These are phyloP conservation scores for Starmerella sp. DNA, from an alignment of 805 yeast species.

Conservation along the genomic window DNA sequence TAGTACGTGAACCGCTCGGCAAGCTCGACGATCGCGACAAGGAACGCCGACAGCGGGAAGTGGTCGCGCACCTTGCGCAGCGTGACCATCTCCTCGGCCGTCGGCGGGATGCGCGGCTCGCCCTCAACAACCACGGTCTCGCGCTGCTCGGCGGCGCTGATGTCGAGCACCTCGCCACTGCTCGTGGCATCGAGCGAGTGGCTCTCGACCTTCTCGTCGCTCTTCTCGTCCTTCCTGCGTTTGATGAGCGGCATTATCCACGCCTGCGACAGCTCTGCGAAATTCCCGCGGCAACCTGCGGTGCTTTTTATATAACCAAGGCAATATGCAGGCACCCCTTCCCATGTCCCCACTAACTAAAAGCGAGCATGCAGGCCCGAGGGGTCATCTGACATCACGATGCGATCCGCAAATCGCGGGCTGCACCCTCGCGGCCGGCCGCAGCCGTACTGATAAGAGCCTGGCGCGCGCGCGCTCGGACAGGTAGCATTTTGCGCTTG, in stretches of 20 bases:
- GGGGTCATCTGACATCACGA: not conserved
- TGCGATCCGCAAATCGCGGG: too few species aligned
- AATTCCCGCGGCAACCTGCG: not conserved
- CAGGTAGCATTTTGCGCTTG: too few species aligned
- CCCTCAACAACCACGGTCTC: not conserved
- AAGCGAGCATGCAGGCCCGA: not conserved
- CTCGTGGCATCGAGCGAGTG: not conserved
- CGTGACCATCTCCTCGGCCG: conserved; percentile 42
- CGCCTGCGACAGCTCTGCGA: too few species aligned
- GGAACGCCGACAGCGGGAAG: conserved; percentile 47
- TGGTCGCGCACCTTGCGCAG: conserved; percentile 43
- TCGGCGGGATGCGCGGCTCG: conserved; percentile 30
- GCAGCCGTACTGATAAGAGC: not conserved
- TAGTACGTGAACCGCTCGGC: conserved; percentile 75
- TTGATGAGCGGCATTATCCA: not conserved
- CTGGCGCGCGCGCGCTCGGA: not conserved
- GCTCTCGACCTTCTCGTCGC: conserved; percentile 3
- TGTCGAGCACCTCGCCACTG: not conserved
- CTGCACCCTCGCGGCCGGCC: too few species aligned
- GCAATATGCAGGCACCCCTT: not conserved
- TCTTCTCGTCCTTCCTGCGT: not conserved
- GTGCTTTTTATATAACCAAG: not conserved
- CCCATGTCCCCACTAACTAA: not conserved
- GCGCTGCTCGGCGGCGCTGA: not conserved
- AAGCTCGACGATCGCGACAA: conserved; percentile 60